Evolutionary conservation across 129 eudicot genomes (phyloP).

Genomic region (Flaveria robusta): DNA sequence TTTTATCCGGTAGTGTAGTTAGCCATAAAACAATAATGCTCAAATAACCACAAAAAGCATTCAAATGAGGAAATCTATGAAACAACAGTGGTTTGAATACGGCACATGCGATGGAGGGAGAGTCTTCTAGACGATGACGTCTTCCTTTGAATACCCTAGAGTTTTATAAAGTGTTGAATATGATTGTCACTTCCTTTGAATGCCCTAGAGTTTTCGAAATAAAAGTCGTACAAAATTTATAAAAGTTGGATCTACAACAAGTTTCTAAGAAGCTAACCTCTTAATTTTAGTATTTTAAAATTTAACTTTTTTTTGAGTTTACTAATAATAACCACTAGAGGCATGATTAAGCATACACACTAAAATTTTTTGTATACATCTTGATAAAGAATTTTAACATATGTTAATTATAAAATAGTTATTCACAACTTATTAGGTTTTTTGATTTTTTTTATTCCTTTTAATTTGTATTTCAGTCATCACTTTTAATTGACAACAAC

Average conservation of each 20-base stretch:
- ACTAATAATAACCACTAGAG: neutral
- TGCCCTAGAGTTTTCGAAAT: neutral
- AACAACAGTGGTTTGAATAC: neutral
- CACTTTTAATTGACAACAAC: neutral
- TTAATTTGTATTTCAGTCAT: neutral
- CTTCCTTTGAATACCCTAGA: neutral
- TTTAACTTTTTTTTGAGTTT: neutral
- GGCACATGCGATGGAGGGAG: neutral
- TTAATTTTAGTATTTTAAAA: neutral
- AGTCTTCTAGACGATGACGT: conserved; percentile 24
- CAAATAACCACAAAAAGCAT: neutral
- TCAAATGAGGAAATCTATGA: neutral
- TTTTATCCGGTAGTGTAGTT: too few species aligned
- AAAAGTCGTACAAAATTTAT: neutral
- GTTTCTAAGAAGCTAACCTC: neutral
- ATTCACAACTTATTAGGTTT: neutral
- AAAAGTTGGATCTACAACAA: neutral
- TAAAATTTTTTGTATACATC: neutral
- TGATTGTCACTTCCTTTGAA: conserved; percentile 22
- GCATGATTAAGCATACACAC: neutral
- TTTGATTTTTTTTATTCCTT: too few species aligned
- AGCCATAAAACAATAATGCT: neutral
- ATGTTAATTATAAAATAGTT: neutral
- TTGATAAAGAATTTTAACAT: neutral
- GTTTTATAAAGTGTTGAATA: neutral